These are phyloP conservation scores for Plasmodium cynomolgi DNA, from an alignment of 169 alveolate genomes.

Conservation along the genomic window DNA sequence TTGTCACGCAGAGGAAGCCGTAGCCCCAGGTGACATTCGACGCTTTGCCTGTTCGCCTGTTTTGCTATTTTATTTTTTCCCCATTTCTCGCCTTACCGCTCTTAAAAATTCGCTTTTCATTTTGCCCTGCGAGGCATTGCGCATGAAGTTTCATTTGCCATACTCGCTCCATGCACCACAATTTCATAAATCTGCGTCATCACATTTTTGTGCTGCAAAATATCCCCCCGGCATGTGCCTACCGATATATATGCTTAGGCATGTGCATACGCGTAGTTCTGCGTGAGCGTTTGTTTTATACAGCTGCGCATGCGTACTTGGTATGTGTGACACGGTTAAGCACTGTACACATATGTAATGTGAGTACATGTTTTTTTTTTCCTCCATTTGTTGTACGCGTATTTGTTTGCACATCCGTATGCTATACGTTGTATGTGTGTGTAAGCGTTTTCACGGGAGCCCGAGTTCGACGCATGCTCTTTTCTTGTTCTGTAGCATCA, in stretches of 20 bases:
- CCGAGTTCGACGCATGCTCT: neutral
- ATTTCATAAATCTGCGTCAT: neutral
- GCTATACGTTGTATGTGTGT: neutral
- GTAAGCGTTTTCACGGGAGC: neutral
- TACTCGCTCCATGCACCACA: neutral
- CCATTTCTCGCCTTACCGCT: neutral
- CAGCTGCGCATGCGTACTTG: neutral
- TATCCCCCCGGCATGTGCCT: neutral
- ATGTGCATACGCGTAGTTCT: neutral
- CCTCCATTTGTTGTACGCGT: neutral
- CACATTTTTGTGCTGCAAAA: neutral
- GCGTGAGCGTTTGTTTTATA: neutral
- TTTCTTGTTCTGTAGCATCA: neutral
- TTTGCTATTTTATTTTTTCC: too few species aligned
- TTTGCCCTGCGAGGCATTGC: neutral
- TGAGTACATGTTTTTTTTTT: neutral
- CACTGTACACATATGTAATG: neutral
- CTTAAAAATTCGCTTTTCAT: slow-evolving; percentile 1
- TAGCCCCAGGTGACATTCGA: neutral
- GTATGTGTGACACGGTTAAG: neutral
- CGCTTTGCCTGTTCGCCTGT: neutral
- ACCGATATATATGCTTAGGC: neutral
- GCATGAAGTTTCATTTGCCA: neutral
- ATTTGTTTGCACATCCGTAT: neutral
- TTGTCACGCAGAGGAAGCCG: neutral